These are phyloP conservation scores for Suillus alpinus DNA, from an alignment of 768 basidiomycete species.

Conservation along the genomic window DNA sequence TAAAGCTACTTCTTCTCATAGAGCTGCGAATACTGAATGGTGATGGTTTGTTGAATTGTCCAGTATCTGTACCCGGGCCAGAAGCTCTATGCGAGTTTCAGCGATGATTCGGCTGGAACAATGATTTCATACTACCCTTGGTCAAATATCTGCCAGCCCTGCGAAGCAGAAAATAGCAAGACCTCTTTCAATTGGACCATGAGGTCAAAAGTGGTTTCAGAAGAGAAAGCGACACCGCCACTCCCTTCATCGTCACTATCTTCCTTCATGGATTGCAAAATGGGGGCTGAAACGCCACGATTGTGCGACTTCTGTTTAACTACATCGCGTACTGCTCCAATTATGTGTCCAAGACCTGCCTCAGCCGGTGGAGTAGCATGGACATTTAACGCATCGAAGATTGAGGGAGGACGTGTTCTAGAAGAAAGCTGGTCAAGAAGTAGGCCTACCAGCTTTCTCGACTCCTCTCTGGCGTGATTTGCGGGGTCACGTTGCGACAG, in stretches of 20 bases:
- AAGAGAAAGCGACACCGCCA: slow-evolving; percentile 46
- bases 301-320: slow-evolving; percentile 34
- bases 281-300: slow-evolving; percentile 7
- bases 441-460: slow-evolving; percentile 66
- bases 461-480: slow-evolving; percentile 51
- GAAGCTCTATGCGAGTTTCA: slow-evolving; percentile 4
- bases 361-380: slow-evolving; percentile 24
- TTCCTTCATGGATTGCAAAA: slow-evolving; percentile 9
- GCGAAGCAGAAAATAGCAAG: slow-evolving; percentile 49
- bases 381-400: slow-evolving; percentile 42
- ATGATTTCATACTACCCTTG: slow-evolving; percentile 42
- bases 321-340: slow-evolving; percentile 44
- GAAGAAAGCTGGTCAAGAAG: slow-evolving; percentile 61
- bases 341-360: slow-evolving; percentile 38
- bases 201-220: slow-evolving; percentile 64
- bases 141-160: slow-evolving; percentile 64
- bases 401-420: slow-evolving; percentile 51
- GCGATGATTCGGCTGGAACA: background rate
- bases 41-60: slow-evolving; percentile 23
- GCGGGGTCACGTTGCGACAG: slow-evolving; percentile 24
- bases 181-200: slow-evolving; percentile 63
- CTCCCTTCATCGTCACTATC: slow-evolving; percentile 37
- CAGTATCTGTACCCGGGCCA: background rate
- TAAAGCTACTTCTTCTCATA: slow-evolving; percentile 36
- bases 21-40: slow-evolving; percentile 39